A percentile compares a stretch with the other conserved stretches of the same genome.
Conservation (phyloP, 768 basidiomycete species). For the Panaeolus papilionaceus region DNA sequence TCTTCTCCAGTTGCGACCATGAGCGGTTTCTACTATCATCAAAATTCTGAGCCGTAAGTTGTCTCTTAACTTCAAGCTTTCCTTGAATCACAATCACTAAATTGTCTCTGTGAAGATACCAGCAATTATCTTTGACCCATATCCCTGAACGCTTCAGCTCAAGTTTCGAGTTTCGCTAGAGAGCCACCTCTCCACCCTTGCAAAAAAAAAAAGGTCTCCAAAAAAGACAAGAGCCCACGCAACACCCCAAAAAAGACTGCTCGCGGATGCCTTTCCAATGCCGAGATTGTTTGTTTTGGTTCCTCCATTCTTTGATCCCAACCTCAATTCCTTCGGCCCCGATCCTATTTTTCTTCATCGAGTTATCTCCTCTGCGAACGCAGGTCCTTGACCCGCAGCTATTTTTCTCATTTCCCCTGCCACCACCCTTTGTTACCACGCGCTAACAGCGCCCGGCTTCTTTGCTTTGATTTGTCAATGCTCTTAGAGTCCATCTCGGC, state of each 20-base stretch:
- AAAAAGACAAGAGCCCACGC: slow-evolving; percentile 16
- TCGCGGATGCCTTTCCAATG: slow-evolving; percentile 6
- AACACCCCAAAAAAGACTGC: background rate
- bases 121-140: slow-evolving; percentile 85
- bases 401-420: slow-evolving; percentile 1
- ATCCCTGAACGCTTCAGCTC: slow-evolving; percentile 76
- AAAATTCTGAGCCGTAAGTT: slow-evolving; percentile 90
- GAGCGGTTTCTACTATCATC: slow-evolving; percentile 94
- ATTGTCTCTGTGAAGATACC: slow-evolving; percentile 62
- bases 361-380: background rate
- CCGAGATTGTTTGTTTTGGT: slow-evolving; percentile 10
- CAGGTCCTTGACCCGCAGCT: background rate
- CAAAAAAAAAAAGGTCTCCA: background rate
- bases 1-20: slow-evolving; percentile 69
- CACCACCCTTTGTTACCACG: background rate
- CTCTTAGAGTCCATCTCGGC: slow-evolving; percentile 5
- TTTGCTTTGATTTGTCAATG: slow-evolving; percentile 1
- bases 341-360: background rate
- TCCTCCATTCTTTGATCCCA: background rate
- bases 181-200: background rate
- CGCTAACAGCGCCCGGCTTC: slow-evolving; percentile 10
- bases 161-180: slow-evolving; percentile 85
- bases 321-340: background rate
- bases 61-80: background rate
- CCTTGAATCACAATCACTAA: slow-evolving; percentile 19